These are phyloP conservation scores for Streptanthus diversifolius DNA, from an alignment of 345 rosid genomes.

Conservation along the genomic window DNA sequence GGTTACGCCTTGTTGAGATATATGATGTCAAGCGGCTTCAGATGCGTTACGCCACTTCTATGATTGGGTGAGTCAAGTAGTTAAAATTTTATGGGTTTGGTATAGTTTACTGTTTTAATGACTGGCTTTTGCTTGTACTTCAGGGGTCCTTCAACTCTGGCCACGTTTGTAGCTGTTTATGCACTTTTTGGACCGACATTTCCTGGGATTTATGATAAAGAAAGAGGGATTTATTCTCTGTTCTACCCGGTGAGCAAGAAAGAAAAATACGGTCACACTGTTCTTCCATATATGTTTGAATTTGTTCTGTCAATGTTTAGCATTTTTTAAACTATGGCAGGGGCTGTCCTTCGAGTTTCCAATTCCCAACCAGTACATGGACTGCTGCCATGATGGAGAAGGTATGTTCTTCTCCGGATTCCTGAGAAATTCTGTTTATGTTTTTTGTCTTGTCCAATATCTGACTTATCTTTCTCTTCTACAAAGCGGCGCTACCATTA, in stretches of 20 bases:
- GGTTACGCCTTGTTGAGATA: constrained; percentile 83
- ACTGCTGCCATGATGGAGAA: constrained; percentile 82
- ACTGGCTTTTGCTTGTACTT: not conserved
- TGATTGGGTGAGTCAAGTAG: constrained; percentile 62
- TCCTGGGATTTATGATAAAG: constrained; percentile 89
- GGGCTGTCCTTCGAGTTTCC: constrained; percentile 98
- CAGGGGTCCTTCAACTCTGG: constrained; percentile 83
- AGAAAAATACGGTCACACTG: not conserved
- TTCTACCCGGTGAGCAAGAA: constrained; percentile 73
- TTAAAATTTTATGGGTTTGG: not conserved
- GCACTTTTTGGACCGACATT: constrained; percentile 94
- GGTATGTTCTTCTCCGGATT: constrained; percentile 40
- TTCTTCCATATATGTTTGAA: not conserved
- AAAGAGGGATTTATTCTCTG: constrained; percentile 77
- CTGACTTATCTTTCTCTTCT: constrained; percentile 16
- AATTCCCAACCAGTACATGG: constrained; percentile 82
- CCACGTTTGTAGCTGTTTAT: constrained; percentile 93
- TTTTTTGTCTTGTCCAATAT: not conserved
- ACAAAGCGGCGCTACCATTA: constrained; percentile 80
- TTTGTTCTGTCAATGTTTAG: not conserved
- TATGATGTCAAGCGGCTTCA: constrained; percentile 90
- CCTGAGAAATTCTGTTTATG: not conserved
- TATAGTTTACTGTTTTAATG: constrained; percentile 7
- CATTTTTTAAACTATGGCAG: constrained; percentile 36
- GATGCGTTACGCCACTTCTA: constrained; percentile 81